Conservation (phyloP, 2,329 filamentous ascomycete genomes). For the Botryotinia globosa region DNA sequence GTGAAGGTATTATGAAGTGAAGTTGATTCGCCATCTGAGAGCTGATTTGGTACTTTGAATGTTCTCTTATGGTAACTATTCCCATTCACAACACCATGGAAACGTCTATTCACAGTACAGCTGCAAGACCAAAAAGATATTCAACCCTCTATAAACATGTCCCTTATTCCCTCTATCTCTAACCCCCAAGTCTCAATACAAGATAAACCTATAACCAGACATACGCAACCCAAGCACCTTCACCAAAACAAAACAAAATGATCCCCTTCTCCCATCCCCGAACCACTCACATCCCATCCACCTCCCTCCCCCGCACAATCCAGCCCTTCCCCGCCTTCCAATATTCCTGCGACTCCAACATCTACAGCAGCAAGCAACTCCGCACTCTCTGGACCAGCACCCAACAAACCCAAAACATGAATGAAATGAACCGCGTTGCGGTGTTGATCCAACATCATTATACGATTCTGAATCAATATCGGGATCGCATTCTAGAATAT, state of each 20-base stretch:
- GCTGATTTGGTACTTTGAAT: accelerated
- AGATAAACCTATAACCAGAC: neutral
- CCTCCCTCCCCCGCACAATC: no score
- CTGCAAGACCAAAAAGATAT: neutral
- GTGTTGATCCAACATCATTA: neutral
- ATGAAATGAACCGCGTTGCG: neutral
- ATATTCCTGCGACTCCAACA: neutral
- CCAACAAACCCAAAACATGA: neutral
- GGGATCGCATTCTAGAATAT: neutral
- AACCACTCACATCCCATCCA: neutral
- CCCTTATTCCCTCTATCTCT: neutral
- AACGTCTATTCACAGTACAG: neutral
- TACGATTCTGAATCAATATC: neutral
- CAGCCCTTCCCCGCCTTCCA: neutral
- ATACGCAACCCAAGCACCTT: neutral
- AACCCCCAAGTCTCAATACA: neutral
- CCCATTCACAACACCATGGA: neutral
- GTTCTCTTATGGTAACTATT: neutral
- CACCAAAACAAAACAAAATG: neutral
- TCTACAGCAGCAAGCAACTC: neutral
- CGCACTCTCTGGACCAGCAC: neutral
- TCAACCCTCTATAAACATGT: neutral
- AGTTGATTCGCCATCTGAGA: neutral
- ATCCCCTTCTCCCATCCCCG: neutral
- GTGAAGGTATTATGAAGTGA: neutral